Evolutionary conservation across 2,329 filamentous ascomycete species (phyloP).

Genomic region (Tolypocladium album): DNA sequence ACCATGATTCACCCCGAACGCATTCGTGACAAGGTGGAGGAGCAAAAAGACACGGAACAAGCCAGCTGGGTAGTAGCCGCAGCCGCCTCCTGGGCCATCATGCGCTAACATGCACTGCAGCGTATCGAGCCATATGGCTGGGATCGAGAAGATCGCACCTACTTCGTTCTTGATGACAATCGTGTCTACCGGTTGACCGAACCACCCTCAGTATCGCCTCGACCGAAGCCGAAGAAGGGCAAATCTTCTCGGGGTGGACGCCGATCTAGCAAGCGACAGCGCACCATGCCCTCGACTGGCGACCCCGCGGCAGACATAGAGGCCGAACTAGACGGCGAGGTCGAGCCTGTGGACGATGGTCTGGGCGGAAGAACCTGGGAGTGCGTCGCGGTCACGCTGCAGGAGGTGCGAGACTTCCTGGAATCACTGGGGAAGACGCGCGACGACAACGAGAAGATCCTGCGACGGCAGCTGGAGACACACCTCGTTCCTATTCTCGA

Average conservation of each 20-base stretch:
- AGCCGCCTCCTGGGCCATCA: background rate
- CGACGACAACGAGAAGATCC: slow-evolving; percentile 73
- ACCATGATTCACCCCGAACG: slow-evolving; percentile 79
- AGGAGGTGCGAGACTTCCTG: slow-evolving; percentile 66
- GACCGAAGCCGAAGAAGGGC: slow-evolving; percentile 55
- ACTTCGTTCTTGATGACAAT: slow-evolving; percentile 90
- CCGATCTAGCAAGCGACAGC: slow-evolving; percentile 64
- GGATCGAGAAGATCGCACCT: slow-evolving; percentile 76
- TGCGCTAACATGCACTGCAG: slow-evolving; percentile 24
- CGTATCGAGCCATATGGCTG: slow-evolving; percentile 78
- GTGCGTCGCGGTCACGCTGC: slow-evolving; percentile 71
- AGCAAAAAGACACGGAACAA: slow-evolving; percentile 72
- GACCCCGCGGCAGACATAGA: slow-evolving; percentile 19
- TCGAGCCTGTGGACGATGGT: slow-evolving; percentile 35
- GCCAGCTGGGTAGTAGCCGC: slow-evolving; percentile 69
- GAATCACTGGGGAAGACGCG: slow-evolving; percentile 62
- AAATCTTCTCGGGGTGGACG: slow-evolving; percentile 38
- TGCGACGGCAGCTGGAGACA: slow-evolving; percentile 61
- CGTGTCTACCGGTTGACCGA: slow-evolving; percentile 84
- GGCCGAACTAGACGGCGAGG: slow-evolving; percentile 20
- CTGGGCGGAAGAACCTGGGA: slow-evolving; percentile 80
- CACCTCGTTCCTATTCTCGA: slow-evolving; percentile 80
- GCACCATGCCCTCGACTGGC: slow-evolving; percentile 28
- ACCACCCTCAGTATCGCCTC: slow-evolving; percentile 47
- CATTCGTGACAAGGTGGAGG: slow-evolving; percentile 76